Base-by-base conservation (phyloP, 371 early-diverging fungal genomes). In the Mortierella sp. region DNA sequence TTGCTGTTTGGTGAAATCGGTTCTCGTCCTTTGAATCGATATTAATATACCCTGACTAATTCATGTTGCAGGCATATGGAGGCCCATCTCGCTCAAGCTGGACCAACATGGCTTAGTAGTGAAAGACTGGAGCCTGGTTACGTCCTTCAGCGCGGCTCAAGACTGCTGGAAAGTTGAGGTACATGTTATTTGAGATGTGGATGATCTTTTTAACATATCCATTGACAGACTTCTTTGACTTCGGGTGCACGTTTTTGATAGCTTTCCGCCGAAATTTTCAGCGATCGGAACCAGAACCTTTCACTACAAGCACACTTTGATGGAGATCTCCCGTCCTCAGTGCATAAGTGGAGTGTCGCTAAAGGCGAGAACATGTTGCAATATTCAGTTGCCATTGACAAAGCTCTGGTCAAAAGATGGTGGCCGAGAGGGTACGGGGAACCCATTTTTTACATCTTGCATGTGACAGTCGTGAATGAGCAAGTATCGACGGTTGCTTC, bases 351-450 rank as follows among this genome's bases (percentile, higher is more conserved):
- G 17, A 12, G 2, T 12, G 30, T 50, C n/a, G 6, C 9, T 3
- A 15, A 17, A 3, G 60, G 59, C 0, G 42, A 53, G 1, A 8
- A 32, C n/a, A 43, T 26, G 4, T 2, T 46, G 5, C 14, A 43
- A 17, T 24, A 53, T 9, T 39, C 50, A 0, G 27, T 55, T n/a
- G 2, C 19, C 0, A n/a, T 70, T 9, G 47, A 59, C 5, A 31
- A 56, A 11, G 34, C 50, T 6, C 8, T 11, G 6, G 50, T 72
- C 37, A 34, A 50, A 14, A 39, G 26, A 15, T 85, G 85, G 86
- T 86, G 79, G 80, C 86, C 84, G 4, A 55, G 55, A 24, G 81
- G 81, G 3, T 69, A 80, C 19, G 86, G 86, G 7, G 51, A 59
- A 1, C 83, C 75, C 17, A 73, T 50, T 5, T 49, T 82, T 17